These are phyloP conservation scores for Diospyros kaki DNA, from an alignment of 148 eudicot species.

Conservation along the genomic window DNA sequence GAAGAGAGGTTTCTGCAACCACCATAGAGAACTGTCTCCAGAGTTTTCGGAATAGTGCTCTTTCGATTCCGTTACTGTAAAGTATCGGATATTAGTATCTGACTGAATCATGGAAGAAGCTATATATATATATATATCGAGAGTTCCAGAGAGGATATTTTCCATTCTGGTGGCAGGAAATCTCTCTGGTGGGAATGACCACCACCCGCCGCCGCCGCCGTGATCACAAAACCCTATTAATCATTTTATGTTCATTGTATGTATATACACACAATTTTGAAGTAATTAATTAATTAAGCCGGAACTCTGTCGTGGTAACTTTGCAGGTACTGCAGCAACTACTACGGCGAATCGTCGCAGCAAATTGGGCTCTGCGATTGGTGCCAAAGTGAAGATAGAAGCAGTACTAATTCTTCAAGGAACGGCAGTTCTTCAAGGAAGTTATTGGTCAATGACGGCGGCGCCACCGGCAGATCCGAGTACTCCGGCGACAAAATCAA, in stretches of 20 bases:
- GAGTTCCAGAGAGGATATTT: no score
- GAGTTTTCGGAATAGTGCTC: not conserved
- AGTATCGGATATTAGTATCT: no score
- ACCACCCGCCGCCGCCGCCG: not conserved
- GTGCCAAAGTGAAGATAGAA: conserved; percentile 53
- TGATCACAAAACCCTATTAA: not conserved
- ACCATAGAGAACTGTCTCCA: not conserved
- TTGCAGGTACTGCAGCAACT: conserved; percentile 64
- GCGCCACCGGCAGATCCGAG: conserved; percentile 12
- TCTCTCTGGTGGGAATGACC: not conserved
- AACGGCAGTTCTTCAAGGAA: conserved; percentile 39
- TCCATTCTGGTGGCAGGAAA: no score
- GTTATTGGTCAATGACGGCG: not conserved
- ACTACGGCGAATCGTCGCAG: conserved; percentile 43
- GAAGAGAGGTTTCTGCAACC: not conserved
- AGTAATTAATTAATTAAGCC: no score
- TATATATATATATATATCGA: no score
- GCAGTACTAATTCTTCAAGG: conserved; percentile 7
- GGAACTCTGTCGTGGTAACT: not conserved
- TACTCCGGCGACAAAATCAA: conserved; percentile 29
- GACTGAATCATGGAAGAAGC: no score
- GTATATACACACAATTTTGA: not conserved
- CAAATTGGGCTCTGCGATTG: conserved; percentile 46
- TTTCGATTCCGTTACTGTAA: no score
- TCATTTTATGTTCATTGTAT: not conserved